phyloP scores from a whole-genome alignment of 805 yeast genomes.

The Wickerhamiella bombiphila region DNA sequence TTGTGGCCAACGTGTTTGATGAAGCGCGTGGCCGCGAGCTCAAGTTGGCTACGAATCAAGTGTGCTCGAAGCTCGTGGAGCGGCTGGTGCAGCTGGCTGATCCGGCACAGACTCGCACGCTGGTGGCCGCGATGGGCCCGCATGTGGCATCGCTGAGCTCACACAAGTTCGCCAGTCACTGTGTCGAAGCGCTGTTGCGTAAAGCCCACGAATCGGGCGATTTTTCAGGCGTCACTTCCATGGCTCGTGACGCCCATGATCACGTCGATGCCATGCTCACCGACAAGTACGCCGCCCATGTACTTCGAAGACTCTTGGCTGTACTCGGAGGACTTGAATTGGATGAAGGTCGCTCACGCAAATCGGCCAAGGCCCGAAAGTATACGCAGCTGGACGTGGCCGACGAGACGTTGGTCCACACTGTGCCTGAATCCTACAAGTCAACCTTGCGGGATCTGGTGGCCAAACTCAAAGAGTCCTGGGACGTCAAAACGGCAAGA shows the following conservation, averaged over 20 bases:
- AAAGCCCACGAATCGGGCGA: conserved; percentile 62
- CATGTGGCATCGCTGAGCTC: conserved; percentile 61
- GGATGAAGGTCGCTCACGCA: conserved; percentile 47
- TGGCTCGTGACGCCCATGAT: conserved; percentile 55
- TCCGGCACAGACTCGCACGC: conserved; percentile 46
- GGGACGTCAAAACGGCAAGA: conserved; percentile 36
- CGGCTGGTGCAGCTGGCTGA: conserved; percentile 57
- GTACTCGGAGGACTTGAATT: conserved; percentile 65
- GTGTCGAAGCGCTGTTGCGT: conserved; percentile 70
- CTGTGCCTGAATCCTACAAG: conserved; percentile 42
- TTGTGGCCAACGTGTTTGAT: conserved; percentile 63
- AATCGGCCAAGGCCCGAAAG: conserved; percentile 74
- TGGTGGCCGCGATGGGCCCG: conserved; percentile 57
- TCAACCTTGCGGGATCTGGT: conserved; percentile 27
- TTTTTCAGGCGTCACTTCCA: conserved; percentile 47
- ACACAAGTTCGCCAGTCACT: conserved; percentile 90
- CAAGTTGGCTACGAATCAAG: conserved; percentile 84
- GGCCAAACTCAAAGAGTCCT: conserved; percentile 18
- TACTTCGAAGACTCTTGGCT: conserved; percentile 54
- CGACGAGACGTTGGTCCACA: not conserved
- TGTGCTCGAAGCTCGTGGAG: conserved; percentile 86
- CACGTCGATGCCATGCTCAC: conserved; percentile 42
- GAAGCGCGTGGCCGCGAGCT: conserved; percentile 83
- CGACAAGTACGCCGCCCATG: conserved; percentile 83
- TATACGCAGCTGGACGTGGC: conserved; percentile 35